Conservation (phyloP, 768 basidiomycete genomes). For the Cytidiella melzeri region DNA sequence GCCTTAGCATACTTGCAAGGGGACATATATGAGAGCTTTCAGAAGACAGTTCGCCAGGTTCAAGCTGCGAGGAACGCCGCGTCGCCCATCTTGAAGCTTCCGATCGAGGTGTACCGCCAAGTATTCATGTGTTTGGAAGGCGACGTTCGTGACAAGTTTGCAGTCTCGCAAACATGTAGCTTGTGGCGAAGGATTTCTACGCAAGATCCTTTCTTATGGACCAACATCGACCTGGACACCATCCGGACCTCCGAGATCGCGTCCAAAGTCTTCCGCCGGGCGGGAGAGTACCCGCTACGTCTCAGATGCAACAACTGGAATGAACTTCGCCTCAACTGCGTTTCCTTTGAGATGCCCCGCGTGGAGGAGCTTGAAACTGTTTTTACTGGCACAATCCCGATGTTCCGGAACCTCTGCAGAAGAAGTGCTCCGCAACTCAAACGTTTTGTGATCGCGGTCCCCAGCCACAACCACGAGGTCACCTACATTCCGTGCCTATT, state of each 20-base stretch:
- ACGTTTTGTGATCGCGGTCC: neutral
- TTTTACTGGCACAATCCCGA: neutral
- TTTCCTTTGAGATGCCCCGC: neutral
- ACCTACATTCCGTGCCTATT: neutral
- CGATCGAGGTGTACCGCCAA: neutral
- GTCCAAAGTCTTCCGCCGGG: neutral
- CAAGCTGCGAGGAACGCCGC: neutral
- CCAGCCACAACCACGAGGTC: neutral
- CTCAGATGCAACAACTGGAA: neutral
- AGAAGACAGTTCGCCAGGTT: neutral
- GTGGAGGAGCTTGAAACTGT: neutral
- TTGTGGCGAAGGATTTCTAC: neutral
- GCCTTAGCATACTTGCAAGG: neutral
- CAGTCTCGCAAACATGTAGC: neutral
- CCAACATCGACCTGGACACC: neutral
- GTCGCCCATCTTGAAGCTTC: neutral
- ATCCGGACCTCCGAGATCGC: neutral
- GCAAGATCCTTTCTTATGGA: constrained; percentile 1
- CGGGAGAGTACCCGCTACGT: neutral
- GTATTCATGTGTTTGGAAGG: neutral
- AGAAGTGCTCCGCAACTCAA: neutral
- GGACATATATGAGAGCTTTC: neutral
- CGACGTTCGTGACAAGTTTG: neutral
- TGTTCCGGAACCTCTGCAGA: neutral
- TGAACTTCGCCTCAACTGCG: neutral